Base-by-base conservation (phyloP, 2,329 filamentous ascomycete genomes). In the Ceratocystis papillata region DNA sequence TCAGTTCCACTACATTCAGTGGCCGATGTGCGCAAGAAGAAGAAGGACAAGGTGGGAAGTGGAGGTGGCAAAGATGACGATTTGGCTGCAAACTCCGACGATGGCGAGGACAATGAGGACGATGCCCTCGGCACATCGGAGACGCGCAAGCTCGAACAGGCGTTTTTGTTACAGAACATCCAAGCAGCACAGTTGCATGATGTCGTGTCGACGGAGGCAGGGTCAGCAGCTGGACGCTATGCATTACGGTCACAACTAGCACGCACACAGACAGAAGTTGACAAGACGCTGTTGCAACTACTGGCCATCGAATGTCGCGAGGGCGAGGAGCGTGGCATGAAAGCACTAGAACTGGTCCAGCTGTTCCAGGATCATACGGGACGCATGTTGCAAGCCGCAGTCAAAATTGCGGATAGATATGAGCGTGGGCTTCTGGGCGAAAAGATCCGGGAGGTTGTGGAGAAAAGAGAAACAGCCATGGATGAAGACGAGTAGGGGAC, bases 281-380 rank as follows among this genome's bases (percentile, higher is more conserved):
- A 99, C 78, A 96, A 96, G 78, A 85, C 87, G 55, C 79, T 99
- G 63, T 79, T 99, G 69, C 91, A 96, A 78, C 82, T 97, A 74
- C 79, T 99, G 72, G 92, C 90, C 1, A 79, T 87, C 5, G 94
- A 97, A 78, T 99, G 94, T 74, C 85, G 91, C 68, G 90, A 94
- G 70, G 90, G 91, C 57, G 94, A 99, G 75, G 92, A 97, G 69
- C 82, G 88, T 37, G 93, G 92, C 5, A 96, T 96, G 90, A 90
- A 93, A 70, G 93, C 93, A 0, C 79, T 99, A 45, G 95, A 99
- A 77, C 83, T 97, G 72, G 94, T 96, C 37, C 81, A 83, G 69
- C 79, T 99, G 72, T 89, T 99, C 86, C 83, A 83, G 57, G 92
- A 97, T 77, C 81, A 85, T 59, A 88, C 84, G 68, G 93, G 93